These are phyloP conservation scores for Melastoma candidum DNA, from an alignment of 441 rosid species.

Conservation along the genomic window DNA sequence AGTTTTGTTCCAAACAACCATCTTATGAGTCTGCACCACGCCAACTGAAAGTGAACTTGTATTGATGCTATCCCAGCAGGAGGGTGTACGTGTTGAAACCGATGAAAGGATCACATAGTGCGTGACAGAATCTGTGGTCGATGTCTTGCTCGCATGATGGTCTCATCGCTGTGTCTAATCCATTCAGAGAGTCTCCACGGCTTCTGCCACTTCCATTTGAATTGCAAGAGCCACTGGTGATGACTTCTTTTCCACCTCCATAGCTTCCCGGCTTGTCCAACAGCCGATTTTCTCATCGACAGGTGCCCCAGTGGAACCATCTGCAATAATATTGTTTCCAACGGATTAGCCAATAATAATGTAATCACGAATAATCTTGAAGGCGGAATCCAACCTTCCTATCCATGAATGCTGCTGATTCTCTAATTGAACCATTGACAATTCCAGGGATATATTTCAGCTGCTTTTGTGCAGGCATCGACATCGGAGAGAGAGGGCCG, in stretches of 20 bases:
- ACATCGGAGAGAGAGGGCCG: constrained; percentile 55
- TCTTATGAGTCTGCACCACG: too few relatives aligned
- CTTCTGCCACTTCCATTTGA: constrained; percentile 99
- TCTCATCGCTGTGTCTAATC: constrained; percentile 84
- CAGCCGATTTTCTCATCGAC: constrained; percentile 57
- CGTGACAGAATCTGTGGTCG: constrained; percentile 41
- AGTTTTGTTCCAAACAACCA: too few relatives aligned
- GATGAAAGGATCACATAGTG: constrained; percentile 20
- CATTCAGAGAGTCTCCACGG: constrained; percentile 96
- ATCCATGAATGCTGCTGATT: constrained; percentile 32
- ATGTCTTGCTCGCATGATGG: constrained; percentile 52
- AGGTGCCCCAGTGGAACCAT: constrained; percentile 80
- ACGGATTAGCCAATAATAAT: too few relatives aligned
- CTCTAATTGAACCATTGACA: too few relatives aligned
- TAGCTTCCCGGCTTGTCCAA: constrained; percentile 71
- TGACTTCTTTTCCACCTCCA: constrained; percentile 99
- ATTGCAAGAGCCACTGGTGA: constrained; percentile 91
- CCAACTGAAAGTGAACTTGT: too few relatives aligned
- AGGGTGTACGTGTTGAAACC: too few relatives aligned
- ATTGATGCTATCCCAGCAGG: too few relatives aligned
- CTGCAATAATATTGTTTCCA: constrained; percentile 26
- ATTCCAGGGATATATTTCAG: too few relatives aligned
- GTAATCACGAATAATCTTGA: background rate
- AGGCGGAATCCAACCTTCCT: constrained; percentile 1
- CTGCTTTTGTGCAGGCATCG: constrained; percentile 37